Evolutionary conservation across 73 alveolate species (phyloP).

Genomic region (Paramecium bursaria): DNA sequence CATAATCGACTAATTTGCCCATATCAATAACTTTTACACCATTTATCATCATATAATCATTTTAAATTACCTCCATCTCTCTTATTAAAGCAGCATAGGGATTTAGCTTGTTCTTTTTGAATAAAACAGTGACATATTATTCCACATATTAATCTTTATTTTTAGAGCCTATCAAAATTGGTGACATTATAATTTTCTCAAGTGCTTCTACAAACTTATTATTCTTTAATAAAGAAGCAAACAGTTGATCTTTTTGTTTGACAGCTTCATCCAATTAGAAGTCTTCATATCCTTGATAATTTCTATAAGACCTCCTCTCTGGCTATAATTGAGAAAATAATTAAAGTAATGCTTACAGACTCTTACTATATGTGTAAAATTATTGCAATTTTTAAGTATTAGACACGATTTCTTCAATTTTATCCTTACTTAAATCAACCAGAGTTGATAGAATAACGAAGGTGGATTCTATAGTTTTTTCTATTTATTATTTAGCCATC

Average conservation of each 20-base stretch:
- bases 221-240: conserved; percentile 33
- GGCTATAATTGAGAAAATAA: conserved; percentile 20
- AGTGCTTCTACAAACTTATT: conserved; percentile 40
- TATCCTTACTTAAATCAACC: conserved; percentile 49
- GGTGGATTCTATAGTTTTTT: conserved; percentile 30
- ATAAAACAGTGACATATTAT: conserved; percentile 17
- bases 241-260: conserved; percentile 32
- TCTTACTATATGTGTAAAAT: conserved; percentile 31
- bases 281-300: conserved; percentile 37
- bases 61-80: conserved; percentile 26
- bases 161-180: conserved; percentile 39
- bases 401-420: conserved; percentile 25
- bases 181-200: conserved; percentile 48
- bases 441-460: conserved; percentile 6
- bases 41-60: conserved; percentile 32
- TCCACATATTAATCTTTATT: conserved; percentile 56
- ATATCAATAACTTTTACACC: conserved; percentile 34
- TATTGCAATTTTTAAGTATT: conserved; percentile 1
- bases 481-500: conserved; percentile 51
- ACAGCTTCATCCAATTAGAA: conserved; percentile 25
- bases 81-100: conserved; percentile 45
- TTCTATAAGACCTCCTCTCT: conserved; percentile 47
- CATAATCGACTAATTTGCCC: conserved; percentile 55
- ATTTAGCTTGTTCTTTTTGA: conserved; percentile 22
- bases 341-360: conserved; percentile 23